phyloP scores from a whole-genome alignment of 1,284 basidiomycete species.

The Spongispora temasekensis region DNA sequence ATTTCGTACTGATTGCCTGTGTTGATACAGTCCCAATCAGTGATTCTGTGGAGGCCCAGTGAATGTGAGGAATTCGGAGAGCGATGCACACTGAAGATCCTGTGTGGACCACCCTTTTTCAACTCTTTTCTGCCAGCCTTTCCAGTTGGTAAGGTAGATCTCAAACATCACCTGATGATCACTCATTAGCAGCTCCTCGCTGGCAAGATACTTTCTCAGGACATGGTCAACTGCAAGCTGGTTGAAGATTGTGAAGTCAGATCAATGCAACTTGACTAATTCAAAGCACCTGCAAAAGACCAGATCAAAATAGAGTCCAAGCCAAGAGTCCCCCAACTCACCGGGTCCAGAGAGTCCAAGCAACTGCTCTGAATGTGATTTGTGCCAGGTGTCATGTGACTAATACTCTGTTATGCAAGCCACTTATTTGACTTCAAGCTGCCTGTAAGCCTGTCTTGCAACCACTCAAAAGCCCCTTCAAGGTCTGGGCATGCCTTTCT shows the following conservation, averaged over 20 bases:
- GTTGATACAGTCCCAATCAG: neutral
- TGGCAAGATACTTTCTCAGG: slow-evolving; percentile 4
- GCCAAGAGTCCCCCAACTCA: neutral
- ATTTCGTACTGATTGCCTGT: slow-evolving; percentile 34
- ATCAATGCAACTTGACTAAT: neutral
- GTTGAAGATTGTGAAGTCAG: neutral
- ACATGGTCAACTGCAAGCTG: neutral
- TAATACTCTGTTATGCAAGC: neutral
- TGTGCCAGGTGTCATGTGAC: neutral
- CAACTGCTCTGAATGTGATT: neutral
- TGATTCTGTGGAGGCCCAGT: too few species aligned
- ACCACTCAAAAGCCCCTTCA: slow-evolving; percentile 2
- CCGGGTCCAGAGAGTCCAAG: slow-evolving; percentile 2
- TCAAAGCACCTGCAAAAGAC: neutral
- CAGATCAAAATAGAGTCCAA: neutral
- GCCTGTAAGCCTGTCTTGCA: neutral
- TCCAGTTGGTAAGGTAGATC: slow-evolving; percentile 7
- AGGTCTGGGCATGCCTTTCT: neutral
- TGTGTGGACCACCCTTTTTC: slow-evolving; percentile 6
- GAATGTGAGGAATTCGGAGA: too few species aligned
- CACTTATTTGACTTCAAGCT: neutral
- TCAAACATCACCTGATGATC: neutral
- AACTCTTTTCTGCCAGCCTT: slow-evolving; percentile 12
- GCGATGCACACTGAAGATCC: slow-evolving; percentile 5
- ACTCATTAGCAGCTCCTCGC: neutral